Conservation (phyloP, 257 asterid genomes). For the Catharanthus roseus region DNA sequence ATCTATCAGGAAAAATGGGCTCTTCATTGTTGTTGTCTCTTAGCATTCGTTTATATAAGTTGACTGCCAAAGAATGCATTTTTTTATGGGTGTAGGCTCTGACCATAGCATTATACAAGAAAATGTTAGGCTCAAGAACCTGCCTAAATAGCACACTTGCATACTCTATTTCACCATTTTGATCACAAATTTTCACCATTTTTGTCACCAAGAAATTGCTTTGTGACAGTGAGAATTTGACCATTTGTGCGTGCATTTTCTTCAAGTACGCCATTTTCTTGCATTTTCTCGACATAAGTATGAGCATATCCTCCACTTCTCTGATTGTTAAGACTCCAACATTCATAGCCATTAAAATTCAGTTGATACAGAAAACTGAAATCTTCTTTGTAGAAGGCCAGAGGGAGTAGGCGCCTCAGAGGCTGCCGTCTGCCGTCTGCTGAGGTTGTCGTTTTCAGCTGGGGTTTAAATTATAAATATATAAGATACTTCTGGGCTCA, state of each 20-base stretch:
- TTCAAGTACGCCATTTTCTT: slow-evolving; percentile 29
- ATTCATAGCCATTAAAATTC: slow-evolving; percentile 29
- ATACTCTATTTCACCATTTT: slow-evolving; percentile 43
- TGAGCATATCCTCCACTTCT: slow-evolving; percentile 55
- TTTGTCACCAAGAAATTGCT: slow-evolving; percentile 75
- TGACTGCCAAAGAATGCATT: slow-evolving; percentile 29
- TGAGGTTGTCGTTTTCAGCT: not conserved
- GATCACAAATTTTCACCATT: slow-evolving; percentile 69
- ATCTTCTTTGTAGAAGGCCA: slow-evolving; percentile 3
- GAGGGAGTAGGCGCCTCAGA: not conserved
- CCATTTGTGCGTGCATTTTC: slow-evolving; percentile 65
- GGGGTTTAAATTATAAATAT: not conserved
- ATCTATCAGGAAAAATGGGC: slow-evolving; percentile 41
- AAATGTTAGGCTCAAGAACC: slow-evolving; percentile 49
- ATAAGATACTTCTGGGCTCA: not conserved
- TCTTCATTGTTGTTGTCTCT: slow-evolving; percentile 22
- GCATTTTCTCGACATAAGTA: slow-evolving; percentile 48
- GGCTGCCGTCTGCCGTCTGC: not conserved
- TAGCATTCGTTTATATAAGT: slow-evolving; percentile 42
- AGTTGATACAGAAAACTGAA: not conserved
- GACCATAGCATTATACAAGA: slow-evolving; percentile 52
- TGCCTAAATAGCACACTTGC: slow-evolving; percentile 50
- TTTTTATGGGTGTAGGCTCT: slow-evolving; percentile 46
- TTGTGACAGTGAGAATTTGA: slow-evolving; percentile 46
- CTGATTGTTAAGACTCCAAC: slow-evolving; percentile 34